phyloP scores from a whole-genome alignment of 2,329 filamentous ascomycete species.

The Ophiostoma fasciatum region DNA sequence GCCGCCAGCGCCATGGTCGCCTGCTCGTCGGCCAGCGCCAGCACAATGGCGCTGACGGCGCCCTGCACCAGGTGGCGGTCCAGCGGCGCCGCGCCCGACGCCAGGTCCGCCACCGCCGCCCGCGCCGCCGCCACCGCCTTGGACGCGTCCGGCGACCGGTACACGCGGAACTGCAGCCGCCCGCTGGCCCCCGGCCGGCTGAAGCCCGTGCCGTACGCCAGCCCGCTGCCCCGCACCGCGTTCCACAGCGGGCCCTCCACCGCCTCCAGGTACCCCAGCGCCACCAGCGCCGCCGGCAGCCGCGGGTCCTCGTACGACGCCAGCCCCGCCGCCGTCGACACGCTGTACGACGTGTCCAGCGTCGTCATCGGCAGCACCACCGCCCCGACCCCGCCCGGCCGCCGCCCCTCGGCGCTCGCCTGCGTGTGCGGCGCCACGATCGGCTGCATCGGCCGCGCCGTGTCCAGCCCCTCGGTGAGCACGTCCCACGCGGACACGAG shows the following conservation, averaged over 20 bases:
- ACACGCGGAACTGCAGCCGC: constrained; percentile 70
- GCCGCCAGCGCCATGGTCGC: constrained; percentile 72
- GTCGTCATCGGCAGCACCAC: constrained; percentile 82
- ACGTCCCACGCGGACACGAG: constrained; percentile 60
- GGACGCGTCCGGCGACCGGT: constrained; percentile 76
- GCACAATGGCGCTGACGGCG: constrained; percentile 79
- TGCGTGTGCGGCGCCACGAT: constrained; percentile 55
- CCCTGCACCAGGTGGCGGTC: constrained; percentile 77
- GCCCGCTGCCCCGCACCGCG: constrained; percentile 78
- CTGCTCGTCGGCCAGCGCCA: constrained; percentile 76
- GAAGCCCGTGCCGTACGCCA: constrained; percentile 82
- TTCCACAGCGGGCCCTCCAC: constrained; percentile 93
- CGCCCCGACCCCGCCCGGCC: constrained; percentile 57
- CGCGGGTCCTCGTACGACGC: constrained; percentile 61
- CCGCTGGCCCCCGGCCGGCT: constrained; percentile 64
- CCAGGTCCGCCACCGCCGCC: constrained; percentile 59
- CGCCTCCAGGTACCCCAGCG: constrained; percentile 78
- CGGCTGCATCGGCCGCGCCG: constrained; percentile 40
- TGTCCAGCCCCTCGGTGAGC: constrained; percentile 38
- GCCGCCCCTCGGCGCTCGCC: constrained; percentile 60
- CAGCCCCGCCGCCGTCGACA: constrained; percentile 60
- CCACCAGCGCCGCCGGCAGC: constrained; percentile 74
- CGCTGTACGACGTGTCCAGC: constrained; percentile 80
- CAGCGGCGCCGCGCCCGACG: constrained; percentile 54
- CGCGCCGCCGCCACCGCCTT: constrained; percentile 72